phyloP scores from a whole-genome alignment of 352 stramenopile species.

The Phytophthora hibernalis region DNA sequence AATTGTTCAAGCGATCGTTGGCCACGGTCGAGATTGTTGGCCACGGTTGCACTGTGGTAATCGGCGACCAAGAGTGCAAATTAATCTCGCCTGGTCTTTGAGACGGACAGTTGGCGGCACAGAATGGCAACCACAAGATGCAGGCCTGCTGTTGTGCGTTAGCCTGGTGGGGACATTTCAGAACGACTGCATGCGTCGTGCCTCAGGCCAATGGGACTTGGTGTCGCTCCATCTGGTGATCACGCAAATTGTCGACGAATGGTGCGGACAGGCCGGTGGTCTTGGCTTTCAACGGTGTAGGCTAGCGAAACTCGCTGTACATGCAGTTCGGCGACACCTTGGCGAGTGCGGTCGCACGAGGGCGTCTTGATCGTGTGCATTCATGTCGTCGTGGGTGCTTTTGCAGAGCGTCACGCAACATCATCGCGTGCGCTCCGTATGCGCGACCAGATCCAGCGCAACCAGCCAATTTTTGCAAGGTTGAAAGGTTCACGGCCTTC shows the following conservation, averaged over 20 bases:
- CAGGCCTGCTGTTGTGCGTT: slow-evolving; percentile 9
- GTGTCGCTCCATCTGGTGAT: slow-evolving; percentile 10
- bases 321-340: slow-evolving; percentile 21
- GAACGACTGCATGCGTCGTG: slow-evolving; percentile 17
- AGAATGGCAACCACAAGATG: slow-evolving; percentile 18
- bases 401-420: neutral
- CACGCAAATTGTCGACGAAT: slow-evolving; percentile 33
- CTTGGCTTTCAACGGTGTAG: slow-evolving; percentile 1
- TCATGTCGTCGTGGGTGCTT: neutral
- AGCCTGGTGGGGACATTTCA: neutral
- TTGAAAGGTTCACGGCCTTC: neutral
- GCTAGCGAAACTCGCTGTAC: slow-evolving; percentile 22
- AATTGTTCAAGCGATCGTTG: too few species aligned
- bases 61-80: slow-evolving; percentile 6
- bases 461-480: slow-evolving; percentile 9
- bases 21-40: slow-evolving; percentile 6
- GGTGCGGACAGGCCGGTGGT: slow-evolving; percentile 17
- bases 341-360: slow-evolving; percentile 5
- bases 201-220: slow-evolving; percentile 22
- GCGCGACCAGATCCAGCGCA: slow-evolving; percentile 21
- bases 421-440: slow-evolving; percentile 14
- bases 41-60: neutral
- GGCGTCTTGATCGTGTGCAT: neutral
- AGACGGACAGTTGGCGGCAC: slow-evolving; percentile 20
- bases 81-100: slow-evolving; percentile 24